These are phyloP conservation scores for Colletotrichum sp. DNA, from an alignment of 2,329 filamentous ascomycete species.

Conservation along the genomic window DNA sequence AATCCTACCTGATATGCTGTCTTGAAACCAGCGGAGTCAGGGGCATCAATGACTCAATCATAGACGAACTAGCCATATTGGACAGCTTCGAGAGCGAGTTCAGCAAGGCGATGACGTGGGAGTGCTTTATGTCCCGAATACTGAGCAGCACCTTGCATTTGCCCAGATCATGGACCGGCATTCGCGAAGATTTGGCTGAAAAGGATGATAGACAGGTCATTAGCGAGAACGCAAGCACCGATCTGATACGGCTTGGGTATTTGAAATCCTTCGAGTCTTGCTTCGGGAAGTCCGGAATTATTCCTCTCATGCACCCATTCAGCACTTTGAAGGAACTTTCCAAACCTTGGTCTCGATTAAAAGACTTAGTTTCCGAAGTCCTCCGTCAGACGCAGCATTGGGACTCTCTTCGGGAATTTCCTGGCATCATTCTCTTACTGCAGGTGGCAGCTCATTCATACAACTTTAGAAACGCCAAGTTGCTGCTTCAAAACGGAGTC, in stretches of 20 bases:
- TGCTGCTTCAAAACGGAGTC: not conserved
- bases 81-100: not conserved
- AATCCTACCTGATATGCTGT: not conserved
- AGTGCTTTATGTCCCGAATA: not conserved
- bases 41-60: accelerated
- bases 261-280: not conserved
- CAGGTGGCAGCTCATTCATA: not conserved
- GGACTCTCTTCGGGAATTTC: not conserved
- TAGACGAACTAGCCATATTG: not conserved
- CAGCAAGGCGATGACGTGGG: not conserved
- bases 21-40: accelerated
- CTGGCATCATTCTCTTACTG: not conserved
- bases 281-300: not conserved
- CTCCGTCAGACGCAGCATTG: not conserved
- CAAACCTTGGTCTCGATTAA: not conserved
- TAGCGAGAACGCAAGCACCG: accelerated
- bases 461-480: accelerated
- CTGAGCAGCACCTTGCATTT: not conserved
- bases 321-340: not conserved
- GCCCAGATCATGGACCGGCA: not conserved
- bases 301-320: not conserved
- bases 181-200: not conserved
- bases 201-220: not conserved
- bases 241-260: not conserved
- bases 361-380: not conserved